Evolutionary conservation across 345 rosid genomes (phyloP).

Genomic region (Eutrema yunnanense): DNA sequence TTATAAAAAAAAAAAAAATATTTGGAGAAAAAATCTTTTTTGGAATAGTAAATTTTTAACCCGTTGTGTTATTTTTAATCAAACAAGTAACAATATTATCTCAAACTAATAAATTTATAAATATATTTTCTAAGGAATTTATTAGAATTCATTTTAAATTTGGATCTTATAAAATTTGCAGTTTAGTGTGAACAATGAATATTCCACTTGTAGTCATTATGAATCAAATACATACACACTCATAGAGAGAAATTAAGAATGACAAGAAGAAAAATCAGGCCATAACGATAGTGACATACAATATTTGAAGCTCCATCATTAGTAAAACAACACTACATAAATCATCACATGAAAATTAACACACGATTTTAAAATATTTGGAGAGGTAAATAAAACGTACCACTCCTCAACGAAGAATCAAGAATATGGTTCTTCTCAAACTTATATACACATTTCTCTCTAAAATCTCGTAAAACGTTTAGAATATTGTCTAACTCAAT

Average conservation of each 20-base stretch:
- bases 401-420: constrained; percentile 24
- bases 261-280: not conserved
- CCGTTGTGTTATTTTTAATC: not conserved
- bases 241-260: not conserved
- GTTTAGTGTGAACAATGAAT: not conserved
- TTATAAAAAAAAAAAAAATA: no score
- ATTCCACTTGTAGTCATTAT: not conserved
- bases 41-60: not conserved
- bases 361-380: constrained; percentile 1
- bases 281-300: not conserved
- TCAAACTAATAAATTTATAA: not conserved
- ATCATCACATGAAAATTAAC: constrained; percentile 6
- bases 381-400: constrained; percentile 22
- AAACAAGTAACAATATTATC: not conserved
- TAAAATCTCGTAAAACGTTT: not conserved
- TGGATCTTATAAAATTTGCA: not conserved
- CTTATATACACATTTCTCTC: constrained; percentile 2
- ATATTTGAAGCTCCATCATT: not conserved
- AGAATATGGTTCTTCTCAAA: not conserved
- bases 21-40: not conserved
- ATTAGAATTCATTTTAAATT: not conserved
- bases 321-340: constrained; percentile 9
- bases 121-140: not conserved
- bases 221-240: not conserved
- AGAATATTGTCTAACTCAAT: constrained; percentile 17